Base-by-base conservation (phyloP, 768 basidiomycete species). In the Lactarius sanguifluus region DNA sequence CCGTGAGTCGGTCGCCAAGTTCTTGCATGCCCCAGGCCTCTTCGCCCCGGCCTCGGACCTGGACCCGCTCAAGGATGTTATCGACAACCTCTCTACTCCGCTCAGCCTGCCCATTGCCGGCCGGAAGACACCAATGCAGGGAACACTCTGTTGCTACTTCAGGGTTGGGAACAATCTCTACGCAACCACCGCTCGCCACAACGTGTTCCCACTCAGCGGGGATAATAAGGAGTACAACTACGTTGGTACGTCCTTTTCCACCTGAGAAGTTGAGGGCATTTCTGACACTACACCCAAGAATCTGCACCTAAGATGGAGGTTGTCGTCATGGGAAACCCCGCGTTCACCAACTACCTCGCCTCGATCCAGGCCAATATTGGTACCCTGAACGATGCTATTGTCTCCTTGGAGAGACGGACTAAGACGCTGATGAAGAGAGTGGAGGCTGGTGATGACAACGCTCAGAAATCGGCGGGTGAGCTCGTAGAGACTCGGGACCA, bases 71-170 rank as follows among this genome's bases (percentile, higher is more conserved):
- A 75, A 76, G 70, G 64, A 64, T 47, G 71, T 79, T 64, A 77
- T 80, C 68, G 74, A 80, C 66, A 62, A 59, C 8, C 62, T 81
- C 41, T 75, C 80, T n/a, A 73, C 75, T 61, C 59, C 77, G 1
- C 81, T 79, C 56, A 69, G 79, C 64, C 74, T 43, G 5, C 41
- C 41, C 7, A 43, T 43, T 20, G 41, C 18, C 6, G 41, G 41
- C 16, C 41, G 16, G 78, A 73, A 72, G 69, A 79, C 76, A 3
- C 43, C 60, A 5, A 73, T 67, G 66, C 77, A 80, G 69, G 80
- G 81, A 10, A 81, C 79, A 1, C 30, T 80, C 9, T 78, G 78
- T 10, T 73, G 76, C 56, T 81, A 78, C 61, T 77, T 81, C 67
- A 18, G 63, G 25, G 67, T 70, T 1, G 73, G 72, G 34, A 57